Evolutionary conservation across 108 stramenopile species (phyloP), one percentile per base, ranked within the genome.

Genomic region (Nitzschia sp.): DNA sequence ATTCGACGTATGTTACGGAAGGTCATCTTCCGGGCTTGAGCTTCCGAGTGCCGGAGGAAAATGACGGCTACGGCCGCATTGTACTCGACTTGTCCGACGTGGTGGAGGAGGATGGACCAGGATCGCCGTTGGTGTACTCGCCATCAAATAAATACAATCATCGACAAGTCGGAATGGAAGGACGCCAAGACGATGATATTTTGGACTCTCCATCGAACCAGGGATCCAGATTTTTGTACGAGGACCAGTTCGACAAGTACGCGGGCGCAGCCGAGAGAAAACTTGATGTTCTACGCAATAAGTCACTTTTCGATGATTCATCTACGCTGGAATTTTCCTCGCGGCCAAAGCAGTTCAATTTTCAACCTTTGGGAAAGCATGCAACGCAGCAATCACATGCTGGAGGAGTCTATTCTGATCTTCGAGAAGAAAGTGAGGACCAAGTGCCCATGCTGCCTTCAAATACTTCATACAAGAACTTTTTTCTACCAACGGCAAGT

Each of bases 111-210:
- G 26, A 62, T 45, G 71, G 62, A 11, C 71, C 71, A 24, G 71
- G 71, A 9, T 72, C 71, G 26, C 71, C 71, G 42, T 51, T 71
- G 17, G 71, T 72, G 3, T 62, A 63, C 51, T 72, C 71, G 11
- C 71, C 71, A 5, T 23, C 11, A 5, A 8, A 62, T n/a, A 31
- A 6, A 42, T 9, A 9, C 6, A 42, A 42, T 42, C 38, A 13
- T 9, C 38, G 13, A 42, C 38, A 42, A 42, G 13, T 6, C 9
- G 9, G 9, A 13, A 42, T 32, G 4, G 56, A 58, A 32, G 30
- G 30, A 5, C 56, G 56, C 15, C 30, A 58, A 58, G 56, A 58
- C 4, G 31, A 58, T 58, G 31, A 58, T 29, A 33, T 58, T n/a
- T 11, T 28, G 25, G 56, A 58, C 15, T 28, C 56, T 58, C 56